Conservation (phyloP, 2,329 filamentous ascomycete species). For the Colletotrichum horii region DNA sequence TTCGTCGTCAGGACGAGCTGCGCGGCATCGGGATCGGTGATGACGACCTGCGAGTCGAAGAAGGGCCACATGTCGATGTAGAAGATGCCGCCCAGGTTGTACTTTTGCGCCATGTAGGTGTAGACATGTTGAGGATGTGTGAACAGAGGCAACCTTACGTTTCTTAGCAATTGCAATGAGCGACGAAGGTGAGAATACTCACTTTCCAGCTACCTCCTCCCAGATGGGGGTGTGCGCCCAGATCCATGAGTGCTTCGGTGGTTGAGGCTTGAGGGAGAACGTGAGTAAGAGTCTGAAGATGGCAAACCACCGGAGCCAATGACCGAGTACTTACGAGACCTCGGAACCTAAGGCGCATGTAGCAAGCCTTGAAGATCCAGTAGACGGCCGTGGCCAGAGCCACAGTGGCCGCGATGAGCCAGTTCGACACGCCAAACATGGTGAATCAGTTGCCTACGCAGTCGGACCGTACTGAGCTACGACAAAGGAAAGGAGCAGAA, state of each 20-base stretch:
- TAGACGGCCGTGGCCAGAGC: conserved; percentile 14
- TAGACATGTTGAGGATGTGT: conserved; percentile 27
- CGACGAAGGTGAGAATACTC: not conserved
- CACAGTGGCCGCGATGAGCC: conserved; percentile 6
- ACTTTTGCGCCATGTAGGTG: conserved; percentile 26
- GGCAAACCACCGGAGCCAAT: rapidly evolving
- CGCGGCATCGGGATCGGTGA: conserved; percentile 29
- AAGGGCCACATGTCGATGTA: conserved; percentile 37
- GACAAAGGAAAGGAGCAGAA: not conserved
- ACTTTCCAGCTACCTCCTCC: conserved; percentile 11
- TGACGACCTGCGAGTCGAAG: conserved; percentile 27
- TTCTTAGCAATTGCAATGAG: not conserved
- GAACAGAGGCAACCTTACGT: conserved; percentile 22
- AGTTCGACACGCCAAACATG: conserved; percentile 18
- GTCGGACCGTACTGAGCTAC: not conserved
- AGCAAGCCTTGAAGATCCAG: conserved; percentile 7
- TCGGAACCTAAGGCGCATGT: conserved; percentile 8
- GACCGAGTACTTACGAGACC: not conserved
- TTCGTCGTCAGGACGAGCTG: conserved; percentile 27
- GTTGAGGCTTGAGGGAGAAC: not conserved
- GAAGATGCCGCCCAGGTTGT: conserved; percentile 32
- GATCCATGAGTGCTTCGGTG: conserved; percentile 24
- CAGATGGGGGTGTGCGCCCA: conserved; percentile 26
- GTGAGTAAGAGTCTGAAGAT: not conserved
- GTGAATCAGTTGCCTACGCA: not conserved